Evolutionary conservation across 139 green algal genomes (phyloP).

Genomic region (Picochlorum sp.): DNA sequence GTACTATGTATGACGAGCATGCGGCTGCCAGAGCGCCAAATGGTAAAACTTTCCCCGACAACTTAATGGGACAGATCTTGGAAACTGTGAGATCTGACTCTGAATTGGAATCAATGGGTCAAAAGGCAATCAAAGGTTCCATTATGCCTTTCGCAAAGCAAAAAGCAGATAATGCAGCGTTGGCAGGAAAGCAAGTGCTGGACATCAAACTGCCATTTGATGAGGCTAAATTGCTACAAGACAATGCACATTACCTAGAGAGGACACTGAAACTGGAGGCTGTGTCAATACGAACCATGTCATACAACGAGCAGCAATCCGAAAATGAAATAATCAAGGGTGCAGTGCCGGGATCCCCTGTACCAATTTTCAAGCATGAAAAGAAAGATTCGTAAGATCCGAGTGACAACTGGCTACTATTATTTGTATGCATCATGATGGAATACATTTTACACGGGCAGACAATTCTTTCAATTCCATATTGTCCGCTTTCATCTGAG

Average conservation of each 20-base stretch:
- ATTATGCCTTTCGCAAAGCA: constrained; percentile 90
- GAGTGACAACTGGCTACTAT: too few relatives aligned
- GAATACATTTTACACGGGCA: too few relatives aligned
- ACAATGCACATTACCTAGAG: constrained; percentile 63
- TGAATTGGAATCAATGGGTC: constrained; percentile 3
- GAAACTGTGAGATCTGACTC: not conserved
- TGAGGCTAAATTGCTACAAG: constrained; percentile 54
- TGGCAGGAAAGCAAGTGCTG: constrained; percentile 18
- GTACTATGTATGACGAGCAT: not conserved
- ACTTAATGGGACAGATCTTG: constrained; percentile 5
- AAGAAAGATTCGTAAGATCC: not conserved
- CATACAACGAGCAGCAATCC: constrained; percentile 12
- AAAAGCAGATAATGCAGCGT: constrained; percentile 50
- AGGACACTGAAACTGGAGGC: constrained; percentile 4
- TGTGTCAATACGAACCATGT: constrained; percentile 3
- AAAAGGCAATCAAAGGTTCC: constrained; percentile 26
- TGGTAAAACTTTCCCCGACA: not conserved
- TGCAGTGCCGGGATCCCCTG: not conserved
- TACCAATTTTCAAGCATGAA: not conserved
- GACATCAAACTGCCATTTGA: constrained; percentile 59
- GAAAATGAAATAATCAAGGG: not conserved
- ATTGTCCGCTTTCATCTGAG: too few relatives aligned
- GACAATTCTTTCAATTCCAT: too few relatives aligned
- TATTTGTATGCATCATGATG: too few relatives aligned
- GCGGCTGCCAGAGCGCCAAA: not conserved